Conservation (phyloP, 2,329 filamentous ascomycete species). For the Parastagonospora nodorum region DNA sequence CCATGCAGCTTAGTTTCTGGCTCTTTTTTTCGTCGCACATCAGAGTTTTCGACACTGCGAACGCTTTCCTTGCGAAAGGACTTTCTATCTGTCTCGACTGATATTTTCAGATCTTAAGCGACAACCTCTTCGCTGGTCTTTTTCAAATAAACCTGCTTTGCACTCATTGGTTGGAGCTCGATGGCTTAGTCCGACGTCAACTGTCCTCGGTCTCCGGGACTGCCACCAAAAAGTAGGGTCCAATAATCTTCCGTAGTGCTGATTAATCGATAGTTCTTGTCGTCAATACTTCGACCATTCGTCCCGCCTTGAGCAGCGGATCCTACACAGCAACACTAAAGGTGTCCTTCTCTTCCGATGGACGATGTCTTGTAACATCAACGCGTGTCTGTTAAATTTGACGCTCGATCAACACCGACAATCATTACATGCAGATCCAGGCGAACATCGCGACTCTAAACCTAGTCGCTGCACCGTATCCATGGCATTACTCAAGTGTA, state of each 20-base stretch:
- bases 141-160: not conserved
- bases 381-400: no score
- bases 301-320: no score
- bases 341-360: no score
- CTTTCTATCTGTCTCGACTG: not conserved
- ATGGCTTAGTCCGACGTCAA: conserved; percentile 1
- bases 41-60: not conserved
- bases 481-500: no score
- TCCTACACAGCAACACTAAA: no score
- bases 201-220: conserved; percentile 2
- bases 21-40: not conserved
- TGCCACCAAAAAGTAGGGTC: not conserved
- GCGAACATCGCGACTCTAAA: not conserved
- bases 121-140: not conserved
- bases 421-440: not conserved
- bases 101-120: not conserved
- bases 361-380: no score
- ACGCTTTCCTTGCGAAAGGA: not conserved
- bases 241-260: not conserved
- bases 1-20: not conserved
- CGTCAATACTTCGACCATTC: not conserved
- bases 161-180: not conserved
- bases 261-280: not conserved
- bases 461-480: not conserved
- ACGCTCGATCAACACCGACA: no score